phyloP scores from a whole-genome alignment of 768 basidiomycete genomes.

The Panellus pusillus region DNA sequence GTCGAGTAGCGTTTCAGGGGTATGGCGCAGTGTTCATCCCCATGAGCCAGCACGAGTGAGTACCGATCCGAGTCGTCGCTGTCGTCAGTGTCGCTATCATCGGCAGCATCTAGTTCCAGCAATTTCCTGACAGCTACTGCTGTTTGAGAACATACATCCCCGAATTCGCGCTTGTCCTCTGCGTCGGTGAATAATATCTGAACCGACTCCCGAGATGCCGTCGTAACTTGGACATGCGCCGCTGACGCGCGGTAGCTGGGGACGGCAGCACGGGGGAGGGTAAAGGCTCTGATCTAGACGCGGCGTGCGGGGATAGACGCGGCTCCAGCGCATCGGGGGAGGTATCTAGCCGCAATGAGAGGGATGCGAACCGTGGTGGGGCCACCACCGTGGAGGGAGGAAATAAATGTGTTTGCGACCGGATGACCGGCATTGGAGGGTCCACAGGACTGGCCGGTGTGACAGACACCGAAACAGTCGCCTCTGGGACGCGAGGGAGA shows the following conservation, averaged over 20 bases:
- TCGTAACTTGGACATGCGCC: conserved; percentile 32
- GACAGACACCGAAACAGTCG: conserved; percentile 1
- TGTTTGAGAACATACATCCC: conserved; percentile 9
- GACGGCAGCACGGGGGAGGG: conserved; percentile 21
- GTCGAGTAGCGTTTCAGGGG: conserved; percentile 25
- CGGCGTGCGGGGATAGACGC: conserved; percentile 2
- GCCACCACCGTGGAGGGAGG: neutral
- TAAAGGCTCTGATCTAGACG: conserved; percentile 1
- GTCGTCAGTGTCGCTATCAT: conserved; percentile 18
- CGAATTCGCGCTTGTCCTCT: neutral
- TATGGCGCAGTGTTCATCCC: conserved; percentile 7
- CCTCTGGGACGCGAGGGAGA: conserved; percentile 14
- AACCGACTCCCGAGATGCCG: conserved; percentile 35
- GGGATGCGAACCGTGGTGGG: conserved; percentile 10
- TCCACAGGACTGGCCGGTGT: conserved; percentile 6
- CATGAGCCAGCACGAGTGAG: conserved; percentile 18
- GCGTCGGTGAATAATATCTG: conserved; percentile 18
- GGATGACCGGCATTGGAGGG: neutral
- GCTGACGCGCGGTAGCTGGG: conserved; percentile 29
- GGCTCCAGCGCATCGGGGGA: conserved; percentile 14
- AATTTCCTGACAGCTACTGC: conserved; percentile 10
- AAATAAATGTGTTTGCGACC: neutral
- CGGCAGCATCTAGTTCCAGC: conserved; percentile 13
- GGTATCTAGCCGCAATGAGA: conserved; percentile 16
- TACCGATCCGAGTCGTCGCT: conserved; percentile 18